These are phyloP conservation scores for Elongisporangium prolatum DNA, from an alignment of 352 stramenopile genomes.

Conservation along the genomic window DNA sequence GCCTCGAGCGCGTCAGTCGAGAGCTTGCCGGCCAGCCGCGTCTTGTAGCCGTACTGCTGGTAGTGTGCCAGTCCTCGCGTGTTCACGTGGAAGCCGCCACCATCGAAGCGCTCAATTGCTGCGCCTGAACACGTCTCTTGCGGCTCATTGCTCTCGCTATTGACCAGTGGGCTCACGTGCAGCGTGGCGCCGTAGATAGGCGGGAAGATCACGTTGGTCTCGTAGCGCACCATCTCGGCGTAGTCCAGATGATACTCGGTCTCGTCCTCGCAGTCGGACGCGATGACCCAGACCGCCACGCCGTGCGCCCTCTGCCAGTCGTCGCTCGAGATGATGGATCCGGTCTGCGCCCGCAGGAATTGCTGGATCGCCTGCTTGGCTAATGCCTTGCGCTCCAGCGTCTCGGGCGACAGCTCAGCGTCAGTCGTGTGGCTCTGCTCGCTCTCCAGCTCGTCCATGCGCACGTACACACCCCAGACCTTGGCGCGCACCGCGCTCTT, in stretches of 20 bases:
- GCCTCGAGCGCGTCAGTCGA: slow-evolving; percentile 46
- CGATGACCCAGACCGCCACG: slow-evolving; percentile 66
- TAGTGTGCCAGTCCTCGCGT: slow-evolving; percentile 48
- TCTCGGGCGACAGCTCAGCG: slow-evolving; percentile 6
- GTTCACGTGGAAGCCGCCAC: slow-evolving; percentile 62
- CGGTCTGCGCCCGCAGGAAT: slow-evolving; percentile 31
- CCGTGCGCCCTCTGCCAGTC: slow-evolving; percentile 41
- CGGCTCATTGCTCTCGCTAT: slow-evolving; percentile 2
- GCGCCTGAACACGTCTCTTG: slow-evolving; percentile 4
- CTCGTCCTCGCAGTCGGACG: slow-evolving; percentile 53
- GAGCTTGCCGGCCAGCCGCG: slow-evolving; percentile 30
- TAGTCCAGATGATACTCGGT: slow-evolving; percentile 75
- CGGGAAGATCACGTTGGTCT: slow-evolving; percentile 68
- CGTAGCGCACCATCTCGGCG: slow-evolving; percentile 61
- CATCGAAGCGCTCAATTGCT: slow-evolving; percentile 22
- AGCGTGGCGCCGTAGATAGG: slow-evolving; percentile 73
- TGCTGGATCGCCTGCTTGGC: slow-evolving; percentile 41
- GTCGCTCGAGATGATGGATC: slow-evolving; percentile 16
- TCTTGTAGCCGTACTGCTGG: slow-evolving; percentile 62
- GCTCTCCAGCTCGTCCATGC: slow-evolving; percentile 17
- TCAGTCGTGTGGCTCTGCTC: slow-evolving; percentile 2
- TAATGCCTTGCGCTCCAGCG: slow-evolving; percentile 23
- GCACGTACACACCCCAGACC: slow-evolving; percentile 70
- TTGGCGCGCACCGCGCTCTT: slow-evolving; percentile 44
- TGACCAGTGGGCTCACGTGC: slow-evolving; percentile 54